Evolutionary conservation across 2,329 filamentous ascomycete genomes (phyloP).

Genomic region (Penicillium expansum): DNA sequence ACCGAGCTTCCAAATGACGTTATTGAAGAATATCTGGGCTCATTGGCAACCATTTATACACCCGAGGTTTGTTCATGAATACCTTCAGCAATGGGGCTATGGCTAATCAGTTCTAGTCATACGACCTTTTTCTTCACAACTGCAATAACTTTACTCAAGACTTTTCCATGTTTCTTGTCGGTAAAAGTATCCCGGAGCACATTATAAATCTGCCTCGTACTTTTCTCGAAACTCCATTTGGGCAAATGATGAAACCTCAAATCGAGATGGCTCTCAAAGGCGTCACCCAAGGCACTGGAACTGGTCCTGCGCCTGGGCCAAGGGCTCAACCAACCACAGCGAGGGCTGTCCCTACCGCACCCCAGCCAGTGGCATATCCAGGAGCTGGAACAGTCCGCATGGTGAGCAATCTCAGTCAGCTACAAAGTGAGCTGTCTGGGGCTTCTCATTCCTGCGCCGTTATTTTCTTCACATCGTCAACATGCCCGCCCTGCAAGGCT

Average conservation of each 20-base stretch:
- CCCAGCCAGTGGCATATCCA: constrained; percentile 14
- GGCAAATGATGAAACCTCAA: constrained; percentile 80
- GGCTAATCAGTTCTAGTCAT: constrained; percentile 57
- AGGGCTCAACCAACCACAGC: constrained; percentile 12
- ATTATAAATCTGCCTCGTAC: constrained; percentile 82
- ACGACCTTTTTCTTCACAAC: constrained; percentile 86
- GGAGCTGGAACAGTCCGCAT: constrained; percentile 56
- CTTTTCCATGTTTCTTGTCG: constrained; percentile 82
- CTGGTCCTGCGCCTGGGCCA: constrained; percentile 20
- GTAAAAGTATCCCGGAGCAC: constrained; percentile 81
- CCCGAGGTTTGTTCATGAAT: constrained; percentile 55
- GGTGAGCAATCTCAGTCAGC: constrained; percentile 57
- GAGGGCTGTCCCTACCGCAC: constrained; percentile 11
- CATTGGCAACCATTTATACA: constrained; percentile 77
- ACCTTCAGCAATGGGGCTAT: not conserved
- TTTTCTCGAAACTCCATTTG: constrained; percentile 82
- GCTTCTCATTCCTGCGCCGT: constrained; percentile 69
- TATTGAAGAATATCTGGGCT: constrained; percentile 83
- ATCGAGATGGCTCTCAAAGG: constrained; percentile 63
- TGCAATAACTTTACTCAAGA: constrained; percentile 98
- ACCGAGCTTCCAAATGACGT: constrained; percentile 78
- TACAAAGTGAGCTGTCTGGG: constrained; percentile 59
- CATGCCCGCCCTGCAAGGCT: constrained; percentile 78
- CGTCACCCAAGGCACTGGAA: constrained; percentile 58
- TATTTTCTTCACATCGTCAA: constrained; percentile 89